Evolutionary conservation across 768 basidiomycete genomes (phyloP).

Genomic region (Termitomyces sp.): DNA sequence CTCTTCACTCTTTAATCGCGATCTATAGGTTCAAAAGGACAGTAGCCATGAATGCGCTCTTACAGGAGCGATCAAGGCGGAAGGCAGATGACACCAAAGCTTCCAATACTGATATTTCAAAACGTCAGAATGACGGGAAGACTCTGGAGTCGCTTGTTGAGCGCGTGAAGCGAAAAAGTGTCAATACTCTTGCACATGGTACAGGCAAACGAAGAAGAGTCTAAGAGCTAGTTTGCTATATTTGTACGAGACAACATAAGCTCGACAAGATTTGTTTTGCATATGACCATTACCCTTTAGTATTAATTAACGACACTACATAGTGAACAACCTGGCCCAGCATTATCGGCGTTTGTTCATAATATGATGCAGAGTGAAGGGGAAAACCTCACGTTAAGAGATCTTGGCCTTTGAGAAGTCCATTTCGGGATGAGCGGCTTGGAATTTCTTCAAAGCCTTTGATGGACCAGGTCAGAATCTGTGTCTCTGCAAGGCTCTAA

Average conservation of each 20-base stretch:
- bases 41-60: constrained; percentile 79
- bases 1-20: constrained; percentile 1
- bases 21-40: constrained; percentile 82
- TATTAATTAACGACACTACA: not conserved
- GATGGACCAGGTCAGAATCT: constrained; percentile 1
- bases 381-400: constrained; percentile 26
- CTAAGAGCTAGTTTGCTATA: constrained; percentile 12
- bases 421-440: constrained; percentile 86
- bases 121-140: constrained; percentile 17
- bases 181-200: constrained; percentile 20
- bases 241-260: not conserved
- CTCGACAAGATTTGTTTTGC: not conserved
- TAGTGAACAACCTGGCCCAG: not conserved
- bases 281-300: not conserved
- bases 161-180: constrained; percentile 81
- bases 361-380: not conserved
- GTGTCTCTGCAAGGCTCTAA: not conserved
- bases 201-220: constrained; percentile 40
- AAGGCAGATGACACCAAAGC: constrained; percentile 35
- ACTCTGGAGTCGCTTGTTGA: constrained; percentile 71
- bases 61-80: constrained; percentile 78
- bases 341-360: not conserved
- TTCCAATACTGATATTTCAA: constrained; percentile 9
- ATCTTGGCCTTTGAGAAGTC: constrained; percentile 94
- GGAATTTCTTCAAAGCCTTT: constrained; percentile 85